Percentiles rank a stretch among this genome's conserved stretches.
Evolutionary conservation across 148 eudicot genomes (phyloP).

Genomic region (Mesembryanthemum crystallinum): DNA sequence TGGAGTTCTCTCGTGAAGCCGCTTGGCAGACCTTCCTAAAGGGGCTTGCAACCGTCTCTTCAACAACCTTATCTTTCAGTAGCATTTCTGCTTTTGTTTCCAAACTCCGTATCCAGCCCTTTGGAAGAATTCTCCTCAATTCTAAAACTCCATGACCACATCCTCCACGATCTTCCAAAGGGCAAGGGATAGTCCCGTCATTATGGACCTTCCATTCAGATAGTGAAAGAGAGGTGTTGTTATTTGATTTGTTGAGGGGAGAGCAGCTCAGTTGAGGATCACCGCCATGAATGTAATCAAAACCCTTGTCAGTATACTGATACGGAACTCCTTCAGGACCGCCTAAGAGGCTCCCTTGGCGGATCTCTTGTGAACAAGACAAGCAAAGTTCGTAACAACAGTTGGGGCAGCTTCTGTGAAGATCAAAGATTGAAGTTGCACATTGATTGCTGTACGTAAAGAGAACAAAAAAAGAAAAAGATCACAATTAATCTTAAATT

Average conservation of each 20-base stretch:
- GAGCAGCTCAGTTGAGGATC: conserved; percentile 41
- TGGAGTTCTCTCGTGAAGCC: conserved; percentile 34
- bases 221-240: not conserved
- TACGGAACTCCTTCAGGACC: conserved; percentile 36
- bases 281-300: conserved; percentile 72
- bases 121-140: conserved; percentile 60
- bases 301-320: conserved; percentile 47
- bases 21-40: conserved; percentile 27
- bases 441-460: conserved; percentile 64
- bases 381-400: conserved; percentile 83
- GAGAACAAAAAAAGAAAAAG: not conserved
- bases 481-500: conserved; percentile 1
- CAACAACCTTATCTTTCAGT: conserved; percentile 14
- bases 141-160: conserved; percentile 60
- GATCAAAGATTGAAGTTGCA: conserved; percentile 76
- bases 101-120: conserved; percentile 50
- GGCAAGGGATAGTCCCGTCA: conserved; percentile 59
- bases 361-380: conserved; percentile 67
- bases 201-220: conserved; percentile 42
- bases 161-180: conserved; percentile 74
- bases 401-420: conserved; percentile 81
- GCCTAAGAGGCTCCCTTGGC: conserved; percentile 45
- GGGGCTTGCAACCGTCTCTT: conserved; percentile 14
- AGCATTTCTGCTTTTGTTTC: conserved; percentile 39
- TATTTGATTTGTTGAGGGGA: conserved; percentile 16